Conservation (phyloP, 1,139 yeast species). For the Yamadazyma taylorii region DNA sequence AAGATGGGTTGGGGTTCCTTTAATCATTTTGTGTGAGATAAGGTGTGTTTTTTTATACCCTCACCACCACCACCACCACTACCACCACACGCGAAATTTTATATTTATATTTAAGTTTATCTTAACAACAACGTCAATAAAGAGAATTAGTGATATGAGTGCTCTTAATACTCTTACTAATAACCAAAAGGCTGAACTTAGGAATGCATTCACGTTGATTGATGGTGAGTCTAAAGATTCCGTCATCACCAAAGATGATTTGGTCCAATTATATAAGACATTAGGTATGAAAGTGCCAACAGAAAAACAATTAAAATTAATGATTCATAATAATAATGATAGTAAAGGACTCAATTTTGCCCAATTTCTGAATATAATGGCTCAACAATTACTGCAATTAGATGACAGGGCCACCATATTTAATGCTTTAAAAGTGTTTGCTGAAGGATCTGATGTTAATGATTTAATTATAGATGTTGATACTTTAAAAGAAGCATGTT, state of each 20-base stretch:
- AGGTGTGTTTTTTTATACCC: not conserved
- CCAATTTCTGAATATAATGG: constrained; percentile 68
- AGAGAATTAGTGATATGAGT: too few species aligned
- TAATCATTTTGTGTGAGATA: too few species aligned
- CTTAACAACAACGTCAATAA: constrained; percentile 1
- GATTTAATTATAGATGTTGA: constrained; percentile 48
- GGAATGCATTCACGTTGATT: constrained; percentile 59
- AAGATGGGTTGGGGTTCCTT: too few species aligned
- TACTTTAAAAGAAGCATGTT: constrained; percentile 50
- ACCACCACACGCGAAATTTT: not conserved
- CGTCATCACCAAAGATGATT: constrained; percentile 56
- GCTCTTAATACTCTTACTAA: constrained; percentile 40
- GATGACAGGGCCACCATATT: constrained; percentile 61
- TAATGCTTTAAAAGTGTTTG: constrained; percentile 64
- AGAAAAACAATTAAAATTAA: constrained; percentile 42
- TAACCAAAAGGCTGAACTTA: constrained; percentile 43
- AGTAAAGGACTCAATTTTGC: constrained; percentile 62
- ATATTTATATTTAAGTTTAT: too few species aligned
- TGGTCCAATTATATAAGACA: constrained; percentile 55
- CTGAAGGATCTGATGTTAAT: constrained; percentile 26
- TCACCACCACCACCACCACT: not conserved
- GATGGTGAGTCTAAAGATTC: constrained; percentile 84
- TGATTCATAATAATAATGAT: constrained; percentile 37
- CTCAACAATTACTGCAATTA: constrained; percentile 54
- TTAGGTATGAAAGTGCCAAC: constrained; percentile 44